A percentile compares a stretch with the other conserved stretches of the same genome.
These are phyloP conservation scores for Calonectria honghensis DNA, from an alignment of 2,329 filamentous ascomycete species.

Conservation along the genomic window DNA sequence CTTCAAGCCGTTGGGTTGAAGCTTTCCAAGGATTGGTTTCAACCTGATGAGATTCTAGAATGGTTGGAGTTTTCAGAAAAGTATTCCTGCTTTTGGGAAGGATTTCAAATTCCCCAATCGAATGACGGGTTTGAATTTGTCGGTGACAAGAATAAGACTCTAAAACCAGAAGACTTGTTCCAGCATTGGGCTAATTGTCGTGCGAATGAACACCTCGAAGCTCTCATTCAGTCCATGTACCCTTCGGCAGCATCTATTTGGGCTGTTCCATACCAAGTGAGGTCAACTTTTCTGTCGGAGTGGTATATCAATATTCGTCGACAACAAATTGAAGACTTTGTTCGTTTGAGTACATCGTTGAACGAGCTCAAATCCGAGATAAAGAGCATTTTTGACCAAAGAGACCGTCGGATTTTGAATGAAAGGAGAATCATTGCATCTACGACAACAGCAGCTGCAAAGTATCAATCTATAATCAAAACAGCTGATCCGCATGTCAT, in stretches of 20 bases:
- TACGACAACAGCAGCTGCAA: constrained; percentile 83
- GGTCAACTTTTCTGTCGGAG: constrained; percentile 59
- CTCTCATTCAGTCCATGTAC: constrained; percentile 45
- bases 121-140: constrained; percentile 68
- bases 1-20: constrained; percentile 51
- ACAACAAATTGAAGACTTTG: constrained; percentile 69
- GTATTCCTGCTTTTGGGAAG: constrained; percentile 71
- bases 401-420: constrained; percentile 66
- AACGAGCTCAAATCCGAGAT: constrained; percentile 65
- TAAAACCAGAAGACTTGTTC: constrained; percentile 57
- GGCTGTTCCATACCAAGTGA: constrained; percentile 64
- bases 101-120: constrained; percentile 70
- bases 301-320: constrained; percentile 69
- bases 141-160: constrained; percentile 65
- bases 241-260: constrained; percentile 66
- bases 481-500: constrained; percentile 75
- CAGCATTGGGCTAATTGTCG: constrained; percentile 43
- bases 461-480: constrained; percentile 72
- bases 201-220: background rate
- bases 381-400: constrained; percentile 65
- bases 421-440: constrained; percentile 79
- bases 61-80: constrained; percentile 72
- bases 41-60: constrained; percentile 59
- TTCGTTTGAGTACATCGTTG: constrained; percentile 61
- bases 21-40: constrained; percentile 35